Evolutionary conservation across 306 rosid genomes (phyloP), one percentile per base, ranked within the genome.

Genomic region (Pterocarpus santalinus): DNA sequence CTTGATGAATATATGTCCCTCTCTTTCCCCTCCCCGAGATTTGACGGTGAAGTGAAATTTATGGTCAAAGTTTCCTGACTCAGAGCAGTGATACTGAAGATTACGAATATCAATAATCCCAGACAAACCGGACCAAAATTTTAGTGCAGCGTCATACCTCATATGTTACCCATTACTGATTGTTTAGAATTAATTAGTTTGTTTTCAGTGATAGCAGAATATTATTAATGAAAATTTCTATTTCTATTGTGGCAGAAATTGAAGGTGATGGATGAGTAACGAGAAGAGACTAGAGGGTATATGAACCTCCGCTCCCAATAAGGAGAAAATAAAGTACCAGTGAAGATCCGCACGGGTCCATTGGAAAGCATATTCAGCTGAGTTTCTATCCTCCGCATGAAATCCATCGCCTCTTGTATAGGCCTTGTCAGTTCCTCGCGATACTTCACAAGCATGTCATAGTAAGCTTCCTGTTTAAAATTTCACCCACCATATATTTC

Each of bases 331-430:
- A 58, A 57, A 58, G 51, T 72, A 92, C 94, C 97, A 63, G 89
- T 55, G 83, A 88, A 91, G 83, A 93, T 86, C 84, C 96, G 88
- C 0, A 93, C 72, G 49, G 95, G 89, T 63, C 91, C 90, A 73
- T 87, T 86, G 87, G 90, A 82, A 33, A 95, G 94, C 86, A 89
- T 71, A 66, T 89, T 91, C 13, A 95, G 93, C 85, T 95, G 97
- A 86, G 93, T 79, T 84, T 95, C 97, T 8, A 92, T 87, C 71
- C 92, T 85, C 32, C 89, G 69, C 96, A 95, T 90, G 96, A 95
- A 95, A 75, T 95, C 98, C 99, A 92, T 93, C 0, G 99, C 99
- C 70, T 93, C 99, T 88, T 90, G 96, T 60, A 95, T 85, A 28
- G 99, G 99, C 94, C 97, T 93, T 35, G 94, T 82, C 47, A 95